Percentiles rank a stretch among this genome's conserved stretches.
phyloP scores from a whole-genome alignment of 73 alveolate species.

The Effrenium voratum region DNA sequence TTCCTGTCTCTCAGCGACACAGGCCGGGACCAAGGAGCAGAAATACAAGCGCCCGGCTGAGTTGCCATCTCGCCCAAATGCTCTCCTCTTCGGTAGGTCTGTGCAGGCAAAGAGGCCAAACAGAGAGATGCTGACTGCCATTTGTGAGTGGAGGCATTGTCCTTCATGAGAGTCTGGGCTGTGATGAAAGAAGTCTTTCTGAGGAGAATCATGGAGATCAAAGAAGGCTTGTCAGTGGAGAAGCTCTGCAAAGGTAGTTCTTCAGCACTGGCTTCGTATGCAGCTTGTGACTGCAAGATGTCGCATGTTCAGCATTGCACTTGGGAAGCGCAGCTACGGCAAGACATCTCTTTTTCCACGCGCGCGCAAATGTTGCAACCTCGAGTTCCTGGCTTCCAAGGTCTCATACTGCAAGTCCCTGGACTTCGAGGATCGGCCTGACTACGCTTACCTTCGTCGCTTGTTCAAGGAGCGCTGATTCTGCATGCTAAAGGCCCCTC shows the following conservation, averaged over 20 bases:
- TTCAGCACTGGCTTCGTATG: slow-evolving; percentile 50
- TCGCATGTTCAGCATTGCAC: too few relatives aligned
- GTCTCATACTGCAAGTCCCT: slow-evolving; percentile 96
- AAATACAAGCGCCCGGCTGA: slow-evolving; percentile 48
- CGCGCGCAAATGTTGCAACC: neutral
- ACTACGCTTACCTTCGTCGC: slow-evolving; percentile 96
- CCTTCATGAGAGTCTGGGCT: neutral
- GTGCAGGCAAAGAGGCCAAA: too few relatives aligned
- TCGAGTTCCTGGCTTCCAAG: slow-evolving; percentile 36
- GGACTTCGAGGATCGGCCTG: slow-evolving; percentile 97
- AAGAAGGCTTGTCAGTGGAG: slow-evolving; percentile 16
- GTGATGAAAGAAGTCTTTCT: neutral
- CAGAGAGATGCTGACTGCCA: too few relatives aligned
- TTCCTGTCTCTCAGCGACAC: neutral
- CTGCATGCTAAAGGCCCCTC: too few relatives aligned
- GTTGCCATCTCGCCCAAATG: too few relatives aligned
- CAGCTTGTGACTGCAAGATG: too few relatives aligned
- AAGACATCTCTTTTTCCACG: neutral
- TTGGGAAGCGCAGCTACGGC: neutral
- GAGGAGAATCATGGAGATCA: slow-evolving; percentile 81
- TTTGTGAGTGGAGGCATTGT: too few relatives aligned
- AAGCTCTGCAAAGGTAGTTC: slow-evolving; percentile 50
- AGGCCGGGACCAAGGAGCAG: slow-evolving; percentile 84
- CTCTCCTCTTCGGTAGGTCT: too few relatives aligned
- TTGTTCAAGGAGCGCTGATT: slow-evolving; percentile 95